A percentile compares a stretch with the other conserved stretches of the same genome.
phyloP scores from a whole-genome alignment of 805 yeast genomes.

The Lipomyces yamanashiensis region DNA sequence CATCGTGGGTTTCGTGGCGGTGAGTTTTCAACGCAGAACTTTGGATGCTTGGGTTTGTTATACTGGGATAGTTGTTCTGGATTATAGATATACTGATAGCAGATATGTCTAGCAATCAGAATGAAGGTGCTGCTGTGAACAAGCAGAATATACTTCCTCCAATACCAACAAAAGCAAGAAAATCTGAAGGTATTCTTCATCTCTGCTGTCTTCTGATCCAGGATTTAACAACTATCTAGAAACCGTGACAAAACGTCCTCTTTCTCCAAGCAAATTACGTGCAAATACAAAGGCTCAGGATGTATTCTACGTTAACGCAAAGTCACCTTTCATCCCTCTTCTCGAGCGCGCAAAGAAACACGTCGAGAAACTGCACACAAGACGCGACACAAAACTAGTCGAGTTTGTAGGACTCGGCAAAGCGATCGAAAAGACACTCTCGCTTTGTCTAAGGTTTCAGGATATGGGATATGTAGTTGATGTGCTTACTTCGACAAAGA shows the following conservation, averaged over 20 bases:
- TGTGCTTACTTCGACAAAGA: constrained; percentile 15
- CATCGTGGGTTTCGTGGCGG: constrained; percentile 7
- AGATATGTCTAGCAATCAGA: background rate
- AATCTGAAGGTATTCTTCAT: background rate
- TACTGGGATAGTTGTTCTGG: background rate
- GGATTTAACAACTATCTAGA: background rate
- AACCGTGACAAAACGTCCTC: background rate
- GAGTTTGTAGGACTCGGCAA: constrained; percentile 23
- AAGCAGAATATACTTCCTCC: background rate
- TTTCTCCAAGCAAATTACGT: background rate
- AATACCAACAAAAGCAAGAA: background rate
- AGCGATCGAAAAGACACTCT: constrained; percentile 31
- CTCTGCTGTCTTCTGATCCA: background rate
- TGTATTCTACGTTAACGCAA: constrained; percentile 22
- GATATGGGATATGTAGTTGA: constrained; percentile 23
- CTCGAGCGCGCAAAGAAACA: constrained; percentile 29
- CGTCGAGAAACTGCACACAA: constrained; percentile 16
- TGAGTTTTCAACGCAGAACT: background rate
- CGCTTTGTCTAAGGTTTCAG: constrained; percentile 30
- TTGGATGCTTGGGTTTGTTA: background rate
- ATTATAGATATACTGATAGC: too few species aligned
- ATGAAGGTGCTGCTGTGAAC: background rate
- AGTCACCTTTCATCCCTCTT: constrained; percentile 34
- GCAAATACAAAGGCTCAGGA: background rate
- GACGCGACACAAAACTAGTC: constrained; percentile 5